These are phyloP conservation scores for Aspergillus novoparasiticus DNA, from an alignment of 2,329 filamentous ascomycete species.

Conservation along the genomic window DNA sequence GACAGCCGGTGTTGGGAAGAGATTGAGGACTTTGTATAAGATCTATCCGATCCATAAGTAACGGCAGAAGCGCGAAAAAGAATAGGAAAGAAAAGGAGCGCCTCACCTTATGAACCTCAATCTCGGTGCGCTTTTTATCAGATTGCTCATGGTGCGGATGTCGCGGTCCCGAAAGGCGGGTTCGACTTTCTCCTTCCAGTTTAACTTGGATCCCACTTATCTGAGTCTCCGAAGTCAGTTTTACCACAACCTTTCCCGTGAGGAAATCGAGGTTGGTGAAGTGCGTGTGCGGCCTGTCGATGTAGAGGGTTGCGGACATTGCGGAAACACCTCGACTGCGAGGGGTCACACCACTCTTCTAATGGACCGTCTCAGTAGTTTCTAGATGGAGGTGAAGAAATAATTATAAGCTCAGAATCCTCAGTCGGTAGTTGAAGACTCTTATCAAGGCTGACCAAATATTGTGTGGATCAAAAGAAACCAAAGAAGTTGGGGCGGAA, in stretches of 20 bases:
- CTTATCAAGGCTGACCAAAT: background rate
- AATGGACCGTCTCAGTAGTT: background rate
- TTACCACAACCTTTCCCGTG: constrained; percentile 48
- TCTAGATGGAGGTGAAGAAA: background rate
- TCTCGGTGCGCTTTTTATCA: constrained; percentile 52
- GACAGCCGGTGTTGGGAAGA: constrained; percentile 50
- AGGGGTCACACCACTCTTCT: background rate
- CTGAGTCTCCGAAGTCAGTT: constrained; percentile 44
- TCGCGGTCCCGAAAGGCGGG: constrained; percentile 44
- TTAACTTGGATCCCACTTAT: constrained; percentile 52
- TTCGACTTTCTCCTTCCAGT: constrained; percentile 52
- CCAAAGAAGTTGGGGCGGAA: constrained; percentile 9
- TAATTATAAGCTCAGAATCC: background rate
- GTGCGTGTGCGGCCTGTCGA: constrained; percentile 46
- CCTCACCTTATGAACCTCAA: constrained; percentile 53
- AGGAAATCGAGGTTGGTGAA: constrained; percentile 54
- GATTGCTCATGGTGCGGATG: constrained; percentile 44
- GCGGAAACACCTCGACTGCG: constrained; percentile 14
- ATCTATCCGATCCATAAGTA: constrained; percentile 31
- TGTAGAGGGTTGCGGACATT: constrained; percentile 50
- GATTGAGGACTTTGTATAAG: constrained; percentile 49
- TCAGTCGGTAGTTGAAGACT: background rate
- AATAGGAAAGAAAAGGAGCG: background rate
- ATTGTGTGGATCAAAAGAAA: background rate
- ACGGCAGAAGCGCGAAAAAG: background rate